Evolutionary conservation across 345 rosid genomes (phyloP).

Genomic region (Salix viminalis): DNA sequence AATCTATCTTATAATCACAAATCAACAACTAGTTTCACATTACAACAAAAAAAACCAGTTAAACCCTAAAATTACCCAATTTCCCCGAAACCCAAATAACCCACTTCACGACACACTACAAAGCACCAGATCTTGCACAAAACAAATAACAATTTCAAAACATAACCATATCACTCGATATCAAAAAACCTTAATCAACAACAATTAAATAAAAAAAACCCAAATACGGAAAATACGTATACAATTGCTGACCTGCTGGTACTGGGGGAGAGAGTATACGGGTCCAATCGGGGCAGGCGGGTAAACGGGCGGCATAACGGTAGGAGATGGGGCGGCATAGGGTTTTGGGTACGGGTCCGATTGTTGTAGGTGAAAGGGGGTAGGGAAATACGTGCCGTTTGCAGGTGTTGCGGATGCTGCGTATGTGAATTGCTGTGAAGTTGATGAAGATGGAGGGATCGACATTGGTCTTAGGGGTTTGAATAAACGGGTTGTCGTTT

Average conservation of each 20-base stretch:
- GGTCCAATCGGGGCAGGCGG: conserved; percentile 44
- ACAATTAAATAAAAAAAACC: neutral
- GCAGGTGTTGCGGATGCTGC: conserved; percentile 16
- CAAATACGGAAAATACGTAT: neutral
- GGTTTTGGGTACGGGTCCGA: conserved; percentile 24
- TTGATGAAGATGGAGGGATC: conserved; percentile 37
- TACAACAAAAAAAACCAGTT: neutral
- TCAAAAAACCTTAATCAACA: neutral
- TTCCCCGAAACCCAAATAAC: neutral
- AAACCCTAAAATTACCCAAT: neutral
- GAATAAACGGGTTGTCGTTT: neutral
- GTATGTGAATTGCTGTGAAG: conserved; percentile 46
- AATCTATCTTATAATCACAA: too few species aligned
- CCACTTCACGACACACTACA: neutral
- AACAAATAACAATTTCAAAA: neutral
- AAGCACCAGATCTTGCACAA: too few species aligned
- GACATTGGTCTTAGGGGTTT: conserved; percentile 25
- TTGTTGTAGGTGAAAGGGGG: conserved; percentile 45
- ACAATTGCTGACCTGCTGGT: conserved; percentile 54
- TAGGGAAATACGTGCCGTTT: conserved; percentile 38
- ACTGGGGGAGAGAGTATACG: conserved; percentile 72
- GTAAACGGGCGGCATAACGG: conserved; percentile 17
- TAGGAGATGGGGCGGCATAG: conserved; percentile 34
- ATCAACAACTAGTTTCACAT: neutral
- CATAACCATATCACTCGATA: too few species aligned